These are phyloP conservation scores for Collybia sordida DNA, from an alignment of 768 basidiomycete genomes.

Conservation along the genomic window DNA sequence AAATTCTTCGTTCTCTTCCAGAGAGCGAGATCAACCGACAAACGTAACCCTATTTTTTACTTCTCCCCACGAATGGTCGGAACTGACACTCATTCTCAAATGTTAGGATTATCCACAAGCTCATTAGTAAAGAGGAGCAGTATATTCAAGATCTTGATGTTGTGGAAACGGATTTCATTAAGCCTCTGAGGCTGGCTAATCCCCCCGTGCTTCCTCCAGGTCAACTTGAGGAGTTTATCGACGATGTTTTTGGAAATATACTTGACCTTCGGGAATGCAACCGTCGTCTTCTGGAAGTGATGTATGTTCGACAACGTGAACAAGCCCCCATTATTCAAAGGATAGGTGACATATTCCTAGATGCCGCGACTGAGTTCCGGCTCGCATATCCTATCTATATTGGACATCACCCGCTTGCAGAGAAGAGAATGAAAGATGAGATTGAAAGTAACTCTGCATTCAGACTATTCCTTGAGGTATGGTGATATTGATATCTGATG, in stretches of 20 bases:
- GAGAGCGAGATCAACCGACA: conserved; percentile 82
- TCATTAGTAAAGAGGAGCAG: conserved; percentile 86
- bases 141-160: conserved; percentile 86
- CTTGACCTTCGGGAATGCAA: conserved; percentile 85
- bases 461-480: conserved; percentile 81
- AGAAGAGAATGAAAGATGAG: conserved; percentile 87
- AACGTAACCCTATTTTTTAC: conserved; percentile 39
- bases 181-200: conserved; percentile 45
- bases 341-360: conserved; percentile 88
- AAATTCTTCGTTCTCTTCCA: conserved; percentile 50
- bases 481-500: not conserved
- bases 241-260: conserved; percentile 88
- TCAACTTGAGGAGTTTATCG: conserved; percentile 79
- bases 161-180: conserved; percentile 66
- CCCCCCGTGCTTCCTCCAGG: conserved; percentile 45
- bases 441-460: conserved; percentile 79
- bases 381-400: conserved; percentile 84
- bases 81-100: not conserved
- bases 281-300: conserved; percentile 76
- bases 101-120: conserved; percentile 75
- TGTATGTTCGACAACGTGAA: conserved; percentile 86
- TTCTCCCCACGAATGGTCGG: not conserved
- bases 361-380: conserved; percentile 85
- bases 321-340: conserved; percentile 78
- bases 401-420: conserved; percentile 81